Evolutionary conservation across 2,329 filamentous ascomycete species (phyloP), one percentile per base, ranked within the genome.

Genomic region (Phaeomoniella chlamydospora): DNA sequence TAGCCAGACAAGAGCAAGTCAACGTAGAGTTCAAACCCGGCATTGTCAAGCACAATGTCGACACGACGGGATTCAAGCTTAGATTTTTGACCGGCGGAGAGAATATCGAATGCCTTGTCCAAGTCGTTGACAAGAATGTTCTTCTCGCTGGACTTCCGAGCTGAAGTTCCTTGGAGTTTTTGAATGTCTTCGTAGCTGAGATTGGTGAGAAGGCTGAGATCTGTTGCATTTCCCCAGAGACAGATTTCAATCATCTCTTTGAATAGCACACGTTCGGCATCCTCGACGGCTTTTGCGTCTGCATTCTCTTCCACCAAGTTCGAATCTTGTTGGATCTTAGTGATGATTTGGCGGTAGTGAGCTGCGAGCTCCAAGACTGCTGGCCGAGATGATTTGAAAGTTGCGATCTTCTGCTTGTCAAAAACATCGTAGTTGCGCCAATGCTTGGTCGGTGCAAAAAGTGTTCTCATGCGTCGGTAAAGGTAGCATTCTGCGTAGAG

Each of bases 11-110:
- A 70, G 39, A 96, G 77, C 6, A 98, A 70, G 52, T 98, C 90
- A 45, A 96, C 90, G 52, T 86, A 98, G 10, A 98, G 72, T 65
- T 98, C 90, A 52, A 98, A 98, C 4, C 90, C 90, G 14, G 90
- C 85, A 49, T 98, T 98, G 57, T 98, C 90, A 4, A 98, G 78
- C 2, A 98, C 81, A 44, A 98, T 88, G 50, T 98, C 90, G 2
- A 98, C 80, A 12, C 84, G 71, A 26, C 86, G 72, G 45, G 86
- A 77, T 41, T 68, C 64, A 51, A 74, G 74, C 17, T 71, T 70
- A 18, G 70, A 66, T 15, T 67, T 67, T 45, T 80, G 72, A 0
- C 79, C 80, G 41, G 71, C 66, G 37, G 70, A 72, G 15, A 93
- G 67, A 0, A 73, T 58, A 5, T 72, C 63, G 55, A 90, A 94